These are phyloP conservation scores for Puccinia triticina DNA, from an alignment of 1,284 basidiomycete genomes.

Conservation along the genomic window DNA sequence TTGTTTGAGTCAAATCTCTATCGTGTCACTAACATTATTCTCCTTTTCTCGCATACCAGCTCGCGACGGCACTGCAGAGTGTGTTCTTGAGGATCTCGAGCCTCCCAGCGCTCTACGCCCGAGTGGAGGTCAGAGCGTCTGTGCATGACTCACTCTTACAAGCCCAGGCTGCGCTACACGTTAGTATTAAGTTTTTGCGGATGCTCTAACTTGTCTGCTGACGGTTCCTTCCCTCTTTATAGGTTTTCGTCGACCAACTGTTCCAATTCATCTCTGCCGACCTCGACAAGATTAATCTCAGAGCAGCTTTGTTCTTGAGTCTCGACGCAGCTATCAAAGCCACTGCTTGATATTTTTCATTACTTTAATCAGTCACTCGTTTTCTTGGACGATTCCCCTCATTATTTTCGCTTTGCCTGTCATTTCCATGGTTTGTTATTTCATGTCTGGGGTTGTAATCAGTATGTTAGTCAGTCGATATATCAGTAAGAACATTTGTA, in stretches of 20 bases:
- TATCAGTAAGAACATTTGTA: no score
- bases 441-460: no score
- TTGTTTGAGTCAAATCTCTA: not conserved
- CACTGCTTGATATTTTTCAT: not conserved
- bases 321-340: slow-evolving; percentile 8
- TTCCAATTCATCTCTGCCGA: slow-evolving; percentile 17
- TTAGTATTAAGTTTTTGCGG: not conserved
- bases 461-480: no score
- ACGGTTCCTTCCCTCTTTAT: not conserved
- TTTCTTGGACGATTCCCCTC: no score
- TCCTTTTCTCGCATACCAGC: not conserved
- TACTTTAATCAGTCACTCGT: no score
- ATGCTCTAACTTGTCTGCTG: not conserved
- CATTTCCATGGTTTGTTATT: no score
- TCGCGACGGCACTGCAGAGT: not conserved
- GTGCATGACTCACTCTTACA: not conserved
- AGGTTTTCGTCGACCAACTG: not conserved
- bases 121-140: not conserved
- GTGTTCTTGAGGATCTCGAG: not conserved
- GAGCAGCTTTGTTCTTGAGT: slow-evolving; percentile 9
- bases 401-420: no score
- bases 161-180: not conserved
- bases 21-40: not conserved
- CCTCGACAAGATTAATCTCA: not conserved
- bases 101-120: not conserved